These are phyloP conservation scores for Pythium vanterpoolii DNA, from an alignment of 352 stramenopile genomes.

Conservation along the genomic window DNA sequence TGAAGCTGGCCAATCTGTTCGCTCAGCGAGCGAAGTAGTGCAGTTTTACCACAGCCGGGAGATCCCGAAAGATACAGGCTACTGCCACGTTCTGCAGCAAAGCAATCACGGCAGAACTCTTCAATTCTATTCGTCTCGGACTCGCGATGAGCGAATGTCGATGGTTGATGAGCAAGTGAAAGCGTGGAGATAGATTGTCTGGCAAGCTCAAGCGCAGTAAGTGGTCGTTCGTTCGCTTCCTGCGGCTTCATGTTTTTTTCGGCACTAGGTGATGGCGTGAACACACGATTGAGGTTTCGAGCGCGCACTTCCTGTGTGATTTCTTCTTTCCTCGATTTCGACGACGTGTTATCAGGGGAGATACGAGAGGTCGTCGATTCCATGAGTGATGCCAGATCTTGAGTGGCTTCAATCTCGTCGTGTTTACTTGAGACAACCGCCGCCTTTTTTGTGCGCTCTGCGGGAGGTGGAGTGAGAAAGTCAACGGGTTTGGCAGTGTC, in stretches of 20 bases:
- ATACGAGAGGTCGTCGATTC: conserved; percentile 7
- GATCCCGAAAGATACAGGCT: conserved; percentile 80
- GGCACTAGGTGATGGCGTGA: conserved; percentile 60
- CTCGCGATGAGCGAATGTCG: conserved; percentile 54
- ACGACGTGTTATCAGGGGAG: conserved; percentile 12
- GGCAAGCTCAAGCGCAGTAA: conserved; percentile 21
- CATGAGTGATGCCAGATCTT: conserved; percentile 5
- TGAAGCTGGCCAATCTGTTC: conserved; percentile 48
- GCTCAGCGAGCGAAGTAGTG: conserved; percentile 57
- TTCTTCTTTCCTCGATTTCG: conserved; percentile 13
- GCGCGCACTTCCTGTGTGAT: neutral
- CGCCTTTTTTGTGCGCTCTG: neutral
- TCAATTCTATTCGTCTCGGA: conserved; percentile 49
- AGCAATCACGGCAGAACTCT: conserved; percentile 58
- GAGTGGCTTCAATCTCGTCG: neutral
- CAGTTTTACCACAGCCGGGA: conserved; percentile 76
- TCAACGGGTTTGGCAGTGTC: neutral
- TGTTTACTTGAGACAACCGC: neutral
- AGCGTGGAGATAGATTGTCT: conserved; percentile 46
- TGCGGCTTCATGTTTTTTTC: conserved; percentile 18
- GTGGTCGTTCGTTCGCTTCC: neutral
- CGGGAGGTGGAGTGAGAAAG: conserved; percentile 7
- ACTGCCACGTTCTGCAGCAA: conserved; percentile 40
- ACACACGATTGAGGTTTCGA: conserved; percentile 18
- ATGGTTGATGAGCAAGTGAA: conserved; percentile 41